Evolutionary conservation across 2,329 filamentous ascomycete genomes (phyloP).

Genomic region (Akanthomyces lecanii): DNA sequence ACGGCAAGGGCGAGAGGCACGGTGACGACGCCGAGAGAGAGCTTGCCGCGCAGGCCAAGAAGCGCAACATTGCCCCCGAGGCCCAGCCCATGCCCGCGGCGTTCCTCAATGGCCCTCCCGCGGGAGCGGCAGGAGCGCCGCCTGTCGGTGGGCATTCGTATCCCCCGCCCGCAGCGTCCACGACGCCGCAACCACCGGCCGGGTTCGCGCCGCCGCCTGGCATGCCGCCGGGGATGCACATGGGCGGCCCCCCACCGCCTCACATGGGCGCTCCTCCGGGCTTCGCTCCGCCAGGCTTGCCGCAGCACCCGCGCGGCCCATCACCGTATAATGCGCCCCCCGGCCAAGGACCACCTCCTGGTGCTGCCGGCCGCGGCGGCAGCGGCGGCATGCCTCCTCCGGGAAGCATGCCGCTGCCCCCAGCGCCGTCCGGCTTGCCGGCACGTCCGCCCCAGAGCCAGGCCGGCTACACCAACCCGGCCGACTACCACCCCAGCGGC

Average conservation of each 20-base stretch:
- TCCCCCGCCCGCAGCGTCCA: conserved; percentile 19
- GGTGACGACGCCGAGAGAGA: conserved; percentile 91
- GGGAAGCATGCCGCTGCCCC: conserved; percentile 37
- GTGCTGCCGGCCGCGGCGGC: conserved; percentile 26
- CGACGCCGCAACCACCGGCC: conserved; percentile 22
- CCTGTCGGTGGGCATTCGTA: conserved; percentile 19
- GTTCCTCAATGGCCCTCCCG: conserved; percentile 47
- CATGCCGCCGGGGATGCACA: conserved; percentile 23
- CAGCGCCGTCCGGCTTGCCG: conserved; percentile 47
- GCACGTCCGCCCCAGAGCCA: conserved; percentile 47
- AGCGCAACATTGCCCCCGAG: conserved; percentile 85
- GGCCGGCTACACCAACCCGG: conserved; percentile 42
- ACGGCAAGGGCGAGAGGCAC: conserved; percentile 93
- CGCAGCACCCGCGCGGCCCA: conserved; percentile 25
- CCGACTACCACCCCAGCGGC: conserved; percentile 42
- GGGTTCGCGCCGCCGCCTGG: conserved; percentile 34
- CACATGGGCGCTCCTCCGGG: conserved; percentile 22
- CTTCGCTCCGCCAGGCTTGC: conserved; percentile 29
- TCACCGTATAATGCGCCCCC: conserved; percentile 31
- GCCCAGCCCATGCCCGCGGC: conserved; percentile 71
- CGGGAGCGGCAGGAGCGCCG: neutral
- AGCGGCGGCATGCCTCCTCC: conserved; percentile 24
- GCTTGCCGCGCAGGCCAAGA: conserved; percentile 87
- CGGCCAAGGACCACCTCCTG: conserved; percentile 22
- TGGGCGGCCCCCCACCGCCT: conserved; percentile 21